Evolutionary conservation across 2,329 filamentous ascomycete species (phyloP).

Genomic region (Aspergillus udagawae): DNA sequence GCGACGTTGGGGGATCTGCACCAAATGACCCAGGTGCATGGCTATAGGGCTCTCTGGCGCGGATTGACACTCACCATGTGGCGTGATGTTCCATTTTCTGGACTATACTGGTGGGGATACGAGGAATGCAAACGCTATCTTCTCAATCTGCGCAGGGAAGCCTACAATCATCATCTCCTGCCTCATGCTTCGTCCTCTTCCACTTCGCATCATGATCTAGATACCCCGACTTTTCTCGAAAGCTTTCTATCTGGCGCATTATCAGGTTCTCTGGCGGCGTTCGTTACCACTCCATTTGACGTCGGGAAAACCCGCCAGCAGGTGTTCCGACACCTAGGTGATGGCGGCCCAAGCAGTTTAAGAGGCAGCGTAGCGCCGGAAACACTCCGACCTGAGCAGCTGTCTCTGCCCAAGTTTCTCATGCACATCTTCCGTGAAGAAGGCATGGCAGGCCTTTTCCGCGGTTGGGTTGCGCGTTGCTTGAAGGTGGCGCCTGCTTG

Average conservation of each 20-base stretch:
- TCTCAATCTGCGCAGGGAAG: slow-evolving; percentile 61
- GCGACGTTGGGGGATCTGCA: slow-evolving; percentile 72
- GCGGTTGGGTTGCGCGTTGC: slow-evolving; percentile 84
- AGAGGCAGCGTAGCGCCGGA: slow-evolving; percentile 11
- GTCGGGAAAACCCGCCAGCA: slow-evolving; percentile 96
- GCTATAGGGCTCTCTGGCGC: slow-evolving; percentile 82
- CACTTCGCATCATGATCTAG: slow-evolving; percentile 57
- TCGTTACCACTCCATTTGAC: slow-evolving; percentile 92
- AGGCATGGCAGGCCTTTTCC: slow-evolving; percentile 76
- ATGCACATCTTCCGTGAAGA: slow-evolving; percentile 87
- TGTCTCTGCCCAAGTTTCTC: slow-evolving; percentile 76
- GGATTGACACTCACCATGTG: slow-evolving; percentile 87
- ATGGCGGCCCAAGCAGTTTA: slow-evolving; percentile 24
- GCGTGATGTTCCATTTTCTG: slow-evolving; percentile 96
- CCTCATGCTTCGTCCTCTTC: slow-evolving; percentile 8
- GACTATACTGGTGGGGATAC: slow-evolving; percentile 97
- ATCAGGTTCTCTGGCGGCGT: slow-evolving; percentile 79
- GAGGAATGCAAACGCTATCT: slow-evolving; percentile 73
- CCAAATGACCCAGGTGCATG: slow-evolving; percentile 73
- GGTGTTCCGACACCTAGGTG: slow-evolving; percentile 62
- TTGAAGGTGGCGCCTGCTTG: slow-evolving; percentile 94
- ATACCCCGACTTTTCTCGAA: slow-evolving; percentile 74
- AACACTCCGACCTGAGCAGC: slow-evolving; percentile 60
- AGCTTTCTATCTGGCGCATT: slow-evolving; percentile 82
- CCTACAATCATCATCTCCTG: slow-evolving; percentile 15